Base-by-base conservation (phyloP, 768 basidiomycete genomes). In the Agrocybe pediades region DNA sequence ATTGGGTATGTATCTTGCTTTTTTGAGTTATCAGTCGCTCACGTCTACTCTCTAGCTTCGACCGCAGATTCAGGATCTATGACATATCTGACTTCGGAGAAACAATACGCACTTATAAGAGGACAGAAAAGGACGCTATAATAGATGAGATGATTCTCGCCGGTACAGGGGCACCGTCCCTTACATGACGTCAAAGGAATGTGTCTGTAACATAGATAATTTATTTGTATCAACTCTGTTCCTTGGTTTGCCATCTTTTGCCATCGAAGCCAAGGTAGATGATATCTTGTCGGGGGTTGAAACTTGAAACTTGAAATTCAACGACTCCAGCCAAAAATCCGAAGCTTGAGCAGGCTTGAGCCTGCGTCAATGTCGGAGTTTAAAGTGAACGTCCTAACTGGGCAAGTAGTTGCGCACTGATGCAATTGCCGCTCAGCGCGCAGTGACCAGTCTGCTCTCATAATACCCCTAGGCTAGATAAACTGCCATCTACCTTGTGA, bases 61-160 rank as follows among this genome's bases (percentile, higher is more conserved):
- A 97, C 68, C 84, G 95, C 16, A 82, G 96, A 39, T 94, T 96
- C 79, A 79, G 96, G 7, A 75, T 98, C 41, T 98, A 88, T 68
- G 85, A 93, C 21, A 79, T 98, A 47, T 88, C 87, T 16, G 85
- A 93, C 56, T 98, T 81, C 62, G 96, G 96, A 41, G 96, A 98
- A 78, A 95, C 84, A 6, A 92, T 98, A 65, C 75, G 79, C 66
- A 96, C 96, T 30, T 81, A 90, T 69, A 97, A 97, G 70, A 83
- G 85, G 33, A 86, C 83, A 3, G 90, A 91, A 65, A 75, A 86
- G 53, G 85, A 86, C 49, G 82, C 81, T 50, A 73, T 90, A 13
- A 46, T 90, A 41, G 86, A 90, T 59, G 77, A 81, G 55, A 78
- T 88, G 72, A 65, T 83, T 9, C 74, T 92, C 6, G 76, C 78